phyloP scores from a whole-genome alignment of 768 basidiomycete genomes.

The Trametes punicea region DNA sequence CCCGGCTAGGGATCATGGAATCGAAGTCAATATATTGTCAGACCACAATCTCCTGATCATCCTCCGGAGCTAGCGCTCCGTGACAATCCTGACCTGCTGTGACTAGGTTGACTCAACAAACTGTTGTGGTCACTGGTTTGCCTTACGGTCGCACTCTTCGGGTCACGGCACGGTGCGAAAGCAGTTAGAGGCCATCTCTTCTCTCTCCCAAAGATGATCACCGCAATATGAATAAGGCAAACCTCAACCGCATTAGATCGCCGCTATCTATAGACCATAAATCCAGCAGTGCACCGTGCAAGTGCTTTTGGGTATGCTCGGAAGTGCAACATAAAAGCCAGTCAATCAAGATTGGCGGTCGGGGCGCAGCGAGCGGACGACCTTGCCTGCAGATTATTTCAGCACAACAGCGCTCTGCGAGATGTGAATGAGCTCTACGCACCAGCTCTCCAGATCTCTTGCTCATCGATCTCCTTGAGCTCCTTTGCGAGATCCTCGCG shows the following conservation, averaged over 20 bases:
- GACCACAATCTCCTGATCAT: not conserved
- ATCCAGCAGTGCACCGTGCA: slow-evolving; percentile 17
- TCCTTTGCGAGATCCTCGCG: slow-evolving; percentile 90
- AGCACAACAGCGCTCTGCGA: not conserved
- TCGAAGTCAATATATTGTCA: not conserved
- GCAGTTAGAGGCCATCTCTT: not conserved
- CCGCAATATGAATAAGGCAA: not conserved
- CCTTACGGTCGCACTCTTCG: not conserved
- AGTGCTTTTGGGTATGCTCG: slow-evolving; percentile 24
- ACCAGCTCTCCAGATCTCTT: slow-evolving; percentile 98
- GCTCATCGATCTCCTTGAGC: slow-evolving; percentile 91
- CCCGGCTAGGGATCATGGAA: no score
- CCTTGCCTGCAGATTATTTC: slow-evolving; percentile 55
- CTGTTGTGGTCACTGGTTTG: not conserved
- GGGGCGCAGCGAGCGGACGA: slow-evolving; percentile 84
- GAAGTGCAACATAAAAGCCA: not conserved
- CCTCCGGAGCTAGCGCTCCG: not conserved
- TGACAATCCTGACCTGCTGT: not conserved
- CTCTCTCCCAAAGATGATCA: not conserved
- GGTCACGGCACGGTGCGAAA: not conserved
- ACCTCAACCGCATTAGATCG: slow-evolving; percentile 11
- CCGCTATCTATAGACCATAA: slow-evolving; percentile 10
- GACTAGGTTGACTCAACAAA: not conserved
- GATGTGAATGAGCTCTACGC: slow-evolving; percentile 25
- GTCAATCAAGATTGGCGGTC: slow-evolving; percentile 60